phyloP scores from a whole-genome alignment of 2,329 filamentous ascomycete genomes.

The Aphanoascus verrucosus region DNA sequence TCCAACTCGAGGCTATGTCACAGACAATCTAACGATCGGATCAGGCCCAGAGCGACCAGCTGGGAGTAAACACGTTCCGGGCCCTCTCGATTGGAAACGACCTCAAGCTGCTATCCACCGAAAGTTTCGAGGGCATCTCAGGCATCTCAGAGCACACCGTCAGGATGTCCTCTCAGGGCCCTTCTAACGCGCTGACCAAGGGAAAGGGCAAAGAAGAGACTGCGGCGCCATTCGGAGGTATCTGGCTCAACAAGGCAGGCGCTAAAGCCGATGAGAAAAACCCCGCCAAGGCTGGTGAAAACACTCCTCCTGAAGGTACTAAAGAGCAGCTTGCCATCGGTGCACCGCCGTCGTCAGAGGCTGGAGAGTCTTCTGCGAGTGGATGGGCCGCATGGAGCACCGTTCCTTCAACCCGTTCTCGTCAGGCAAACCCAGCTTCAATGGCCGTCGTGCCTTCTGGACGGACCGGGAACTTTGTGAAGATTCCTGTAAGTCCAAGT shows the following conservation, averaged over 20 bases:
- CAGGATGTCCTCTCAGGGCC: not conserved
- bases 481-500: constrained; percentile 17
- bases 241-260: constrained; percentile 15
- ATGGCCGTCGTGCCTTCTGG: constrained; percentile 1
- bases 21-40: no score
- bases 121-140: not conserved
- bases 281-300: not conserved
- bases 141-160: constrained; percentile 6
- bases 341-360: constrained; percentile 13
- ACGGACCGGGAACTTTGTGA: constrained; percentile 19
- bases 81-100: constrained; percentile 4
- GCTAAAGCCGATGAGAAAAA: not conserved
- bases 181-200: not conserved
- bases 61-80: not conserved
- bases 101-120: not conserved
- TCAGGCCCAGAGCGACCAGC: not conserved
- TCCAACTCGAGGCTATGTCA: no score
- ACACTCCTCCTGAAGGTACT: constrained; percentile 15
- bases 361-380: constrained; percentile 12
- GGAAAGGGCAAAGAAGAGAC: constrained; percentile 16
- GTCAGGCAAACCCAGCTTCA: not conserved
- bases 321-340: constrained; percentile 15
- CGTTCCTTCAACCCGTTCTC: not conserved
- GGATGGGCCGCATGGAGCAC: constrained; percentile 17
- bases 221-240: constrained; percentile 16